Percentiles rank a stretch among this genome's conserved stretches.
phyloP scores from a whole-genome alignment of 345 rosid species.

The Moricandia arvensis region DNA sequence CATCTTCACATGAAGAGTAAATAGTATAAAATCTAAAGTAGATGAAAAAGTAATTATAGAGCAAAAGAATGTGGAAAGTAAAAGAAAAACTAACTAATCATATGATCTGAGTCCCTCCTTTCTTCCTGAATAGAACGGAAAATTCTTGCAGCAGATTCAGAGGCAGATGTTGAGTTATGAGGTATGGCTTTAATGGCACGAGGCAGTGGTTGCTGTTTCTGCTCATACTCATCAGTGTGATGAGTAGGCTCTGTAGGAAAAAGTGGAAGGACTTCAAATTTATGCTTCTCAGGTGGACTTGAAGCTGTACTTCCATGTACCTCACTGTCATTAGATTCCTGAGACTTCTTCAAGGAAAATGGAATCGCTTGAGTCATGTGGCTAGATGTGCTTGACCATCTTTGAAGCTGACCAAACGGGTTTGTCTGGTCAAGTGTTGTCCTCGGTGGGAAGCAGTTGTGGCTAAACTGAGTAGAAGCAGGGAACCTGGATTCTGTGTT shows the following conservation, averaged over 20 bases:
- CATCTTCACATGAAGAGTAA: constrained; percentile 37
- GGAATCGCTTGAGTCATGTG: constrained; percentile 51
- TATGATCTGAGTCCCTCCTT: too few relatives aligned
- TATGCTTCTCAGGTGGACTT: constrained; percentile 51
- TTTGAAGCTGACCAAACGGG: constrained; percentile 39
- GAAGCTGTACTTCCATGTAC: constrained; percentile 63
- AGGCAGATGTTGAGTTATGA: too few relatives aligned
- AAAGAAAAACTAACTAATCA: too few relatives aligned
- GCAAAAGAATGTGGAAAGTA: constrained; percentile 22
- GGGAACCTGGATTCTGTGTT: constrained; percentile 38
- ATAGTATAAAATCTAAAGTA: constrained; percentile 28
- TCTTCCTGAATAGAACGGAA: too few relatives aligned
- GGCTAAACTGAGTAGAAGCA: constrained; percentile 42
- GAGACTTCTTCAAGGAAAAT: constrained; percentile 36
- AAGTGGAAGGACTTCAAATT: constrained; percentile 53
- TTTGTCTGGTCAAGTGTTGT: constrained; percentile 42
- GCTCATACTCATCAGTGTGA: constrained; percentile 32
- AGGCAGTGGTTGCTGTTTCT: too few relatives aligned
- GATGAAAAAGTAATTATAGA: constrained; percentile 19
- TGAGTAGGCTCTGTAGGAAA: constrained; percentile 53
- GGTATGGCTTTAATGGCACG: too few relatives aligned
- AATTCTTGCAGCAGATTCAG: too few relatives aligned
- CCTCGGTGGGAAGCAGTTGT: constrained; percentile 48
- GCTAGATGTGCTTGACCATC: too few relatives aligned
- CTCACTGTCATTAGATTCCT: constrained; percentile 57